Conservation (phyloP, 2,329 filamentous ascomycete species). For the Pyrenochaeta sp. region DNA sequence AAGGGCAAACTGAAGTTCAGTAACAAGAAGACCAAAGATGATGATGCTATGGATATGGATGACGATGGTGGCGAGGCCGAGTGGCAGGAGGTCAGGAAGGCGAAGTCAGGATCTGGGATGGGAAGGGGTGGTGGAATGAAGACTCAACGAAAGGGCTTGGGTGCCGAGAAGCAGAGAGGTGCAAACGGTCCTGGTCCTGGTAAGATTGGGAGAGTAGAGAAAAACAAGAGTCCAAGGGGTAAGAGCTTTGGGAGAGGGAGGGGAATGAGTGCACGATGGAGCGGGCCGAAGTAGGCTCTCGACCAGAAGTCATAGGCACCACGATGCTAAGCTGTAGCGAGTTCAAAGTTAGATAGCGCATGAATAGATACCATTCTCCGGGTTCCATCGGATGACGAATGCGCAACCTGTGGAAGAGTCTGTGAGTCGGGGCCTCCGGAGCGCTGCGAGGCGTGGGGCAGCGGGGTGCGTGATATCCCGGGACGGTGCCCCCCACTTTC, state of each 20-base stretch:
- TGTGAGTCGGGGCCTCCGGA: too few relatives aligned
- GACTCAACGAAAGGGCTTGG: slow-evolving; percentile 46
- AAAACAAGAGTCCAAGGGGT: slow-evolving; percentile 25
- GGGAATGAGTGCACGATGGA: slow-evolving; percentile 10
- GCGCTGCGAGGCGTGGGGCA: too few relatives aligned
- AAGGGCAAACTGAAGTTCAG: slow-evolving; percentile 69
- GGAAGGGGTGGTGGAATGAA: slow-evolving; percentile 33
- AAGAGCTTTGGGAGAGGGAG: slow-evolving; percentile 16
- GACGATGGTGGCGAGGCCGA: slow-evolving; percentile 48
- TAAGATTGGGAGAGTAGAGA: slow-evolving; percentile 22
- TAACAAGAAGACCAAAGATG: slow-evolving; percentile 56
- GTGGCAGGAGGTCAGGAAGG: slow-evolving; percentile 45
- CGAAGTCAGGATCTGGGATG: slow-evolving; percentile 44
- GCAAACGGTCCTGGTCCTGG: slow-evolving; percentile 15
- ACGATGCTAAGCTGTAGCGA: background rate
- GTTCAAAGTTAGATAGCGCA: background rate
- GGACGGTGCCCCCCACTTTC: background rate
- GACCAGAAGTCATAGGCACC: background rate
- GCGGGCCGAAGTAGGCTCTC: slow-evolving; percentile 12
- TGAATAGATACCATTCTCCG: background rate
- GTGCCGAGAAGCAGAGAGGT: slow-evolving; percentile 46
- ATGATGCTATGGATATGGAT: slow-evolving; percentile 59
- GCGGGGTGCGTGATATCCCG: too few relatives aligned
- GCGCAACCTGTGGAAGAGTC: too few relatives aligned
- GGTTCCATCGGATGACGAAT: too few relatives aligned